Evolutionary conservation across 768 basidiomycete genomes (phyloP).

Genomic region (Kwoniella bestiolae): DNA sequence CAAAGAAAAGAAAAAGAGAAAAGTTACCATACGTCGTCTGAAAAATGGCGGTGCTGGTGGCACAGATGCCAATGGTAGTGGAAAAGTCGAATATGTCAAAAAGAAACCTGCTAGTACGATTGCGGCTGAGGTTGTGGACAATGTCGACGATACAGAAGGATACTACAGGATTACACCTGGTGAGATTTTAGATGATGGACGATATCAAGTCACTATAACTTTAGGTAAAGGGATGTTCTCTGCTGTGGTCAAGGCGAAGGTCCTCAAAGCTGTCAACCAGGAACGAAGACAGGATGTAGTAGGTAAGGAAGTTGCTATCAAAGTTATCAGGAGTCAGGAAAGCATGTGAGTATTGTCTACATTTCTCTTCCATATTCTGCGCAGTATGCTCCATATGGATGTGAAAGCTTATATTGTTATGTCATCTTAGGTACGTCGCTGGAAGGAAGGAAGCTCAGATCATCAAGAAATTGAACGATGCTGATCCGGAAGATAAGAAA

Average conservation of each 20-base stretch:
- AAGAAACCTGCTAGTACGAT: slow-evolving; percentile 60
- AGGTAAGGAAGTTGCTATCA: slow-evolving; percentile 89
- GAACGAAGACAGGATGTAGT: slow-evolving; percentile 59
- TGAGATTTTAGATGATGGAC: slow-evolving; percentile 86
- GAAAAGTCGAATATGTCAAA: slow-evolving; percentile 39
- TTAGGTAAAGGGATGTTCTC: slow-evolving; percentile 99
- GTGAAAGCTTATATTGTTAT: slow-evolving; percentile 9
- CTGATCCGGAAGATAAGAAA: slow-evolving; percentile 96
- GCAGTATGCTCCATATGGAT: too few relatives aligned
- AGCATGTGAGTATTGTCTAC: slow-evolving; percentile 72
- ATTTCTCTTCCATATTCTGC: not conserved
- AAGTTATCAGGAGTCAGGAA: slow-evolving; percentile 93
- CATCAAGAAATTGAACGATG: slow-evolving; percentile 78
- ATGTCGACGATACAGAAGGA: slow-evolving; percentile 90
- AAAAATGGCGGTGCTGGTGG: slow-evolving; percentile 22
- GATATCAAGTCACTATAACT: slow-evolving; percentile 91
- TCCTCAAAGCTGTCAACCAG: slow-evolving; percentile 66
- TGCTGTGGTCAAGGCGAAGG: slow-evolving; percentile 87
- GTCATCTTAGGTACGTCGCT: slow-evolving; percentile 77
- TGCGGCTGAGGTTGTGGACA: slow-evolving; percentile 65
- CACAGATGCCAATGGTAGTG: slow-evolving; percentile 61
- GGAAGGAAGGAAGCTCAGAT: slow-evolving; percentile 91
- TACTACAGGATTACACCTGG: slow-evolving; percentile 94
- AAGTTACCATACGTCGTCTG: slow-evolving; percentile 31
- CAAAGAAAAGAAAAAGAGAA: slow-evolving; percentile 62